Evolutionary conservation across 2,329 filamentous ascomycete species (phyloP).

Genomic region (Fusarium pilosicola): DNA sequence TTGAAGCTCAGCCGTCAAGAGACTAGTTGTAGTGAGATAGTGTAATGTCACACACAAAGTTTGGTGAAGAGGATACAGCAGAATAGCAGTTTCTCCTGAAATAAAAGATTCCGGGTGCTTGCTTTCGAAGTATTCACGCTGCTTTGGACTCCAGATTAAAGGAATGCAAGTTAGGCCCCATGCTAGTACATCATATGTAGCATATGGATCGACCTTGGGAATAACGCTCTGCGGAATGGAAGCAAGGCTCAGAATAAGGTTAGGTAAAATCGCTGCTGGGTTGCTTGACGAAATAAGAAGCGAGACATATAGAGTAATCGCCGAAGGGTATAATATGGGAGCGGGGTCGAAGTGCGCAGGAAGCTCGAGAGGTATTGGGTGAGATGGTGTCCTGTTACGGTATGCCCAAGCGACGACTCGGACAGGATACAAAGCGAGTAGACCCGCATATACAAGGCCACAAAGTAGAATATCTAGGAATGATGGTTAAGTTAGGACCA

Average conservation of each 20-base stretch:
- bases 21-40: constrained; percentile 86
- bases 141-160: constrained; percentile 52
- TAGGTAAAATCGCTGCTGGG: constrained; percentile 73
- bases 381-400: constrained; percentile 51
- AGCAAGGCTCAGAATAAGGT: constrained; percentile 82
- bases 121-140: constrained; percentile 45
- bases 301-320: constrained; percentile 80
- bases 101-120: constrained; percentile 49
- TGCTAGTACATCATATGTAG: constrained; percentile 74
- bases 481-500: no score
- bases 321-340: constrained; percentile 85
- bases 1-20: constrained; percentile 87
- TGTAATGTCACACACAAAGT: constrained; percentile 77
- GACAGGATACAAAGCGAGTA: constrained; percentile 68
- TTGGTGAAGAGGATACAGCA: constrained; percentile 86
- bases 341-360: constrained; percentile 89
- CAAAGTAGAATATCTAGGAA: constrained; percentile 56
- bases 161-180: constrained; percentile 83
- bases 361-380: constrained; percentile 59
- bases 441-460: constrained; percentile 48
- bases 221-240: constrained; percentile 79
- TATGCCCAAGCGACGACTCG: constrained; percentile 64
- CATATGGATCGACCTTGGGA: constrained; percentile 67
- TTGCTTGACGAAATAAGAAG: constrained; percentile 75
- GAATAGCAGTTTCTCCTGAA: constrained; percentile 66